Base-by-base conservation (phyloP, 768 basidiomycete genomes). In the Macrolepiota albuminosa region DNA sequence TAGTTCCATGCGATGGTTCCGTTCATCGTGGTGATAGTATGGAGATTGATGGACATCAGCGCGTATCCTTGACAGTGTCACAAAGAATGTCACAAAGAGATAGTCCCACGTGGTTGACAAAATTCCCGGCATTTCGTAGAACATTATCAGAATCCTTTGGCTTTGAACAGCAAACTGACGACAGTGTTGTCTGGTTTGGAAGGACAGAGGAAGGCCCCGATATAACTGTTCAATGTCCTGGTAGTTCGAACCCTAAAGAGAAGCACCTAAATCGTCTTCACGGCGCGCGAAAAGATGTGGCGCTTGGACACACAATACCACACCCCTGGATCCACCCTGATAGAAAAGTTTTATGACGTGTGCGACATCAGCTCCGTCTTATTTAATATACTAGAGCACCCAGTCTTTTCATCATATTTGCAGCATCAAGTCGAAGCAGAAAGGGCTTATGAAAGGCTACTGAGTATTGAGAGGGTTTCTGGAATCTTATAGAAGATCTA, bases 281-380 rank as follows among this genome's bases (percentile, higher is more conserved):
- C 52, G 52, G 49, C 49, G 10, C 26, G 40, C 29, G 40, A 42
- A 43, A 43, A 54, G 29, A 43, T 43, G 54, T 54, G 54, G 54
- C 54, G 54, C 54, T 54, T 31, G 54, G 54, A 54, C 29, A 42
- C 52, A 52, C 54, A 54, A 31, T 54, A 40, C 29, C 10, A 43
- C n/a, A 10, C 5, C 54, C 54, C 54, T 42, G 40, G 29, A 43
- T 43, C 5, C n/a, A 51, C 36, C 39, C 26, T 7, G 26, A 43
- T 43, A 0, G 14, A 54, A 42, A 33, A 9, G 11, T 36, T 51
- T 13, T 0, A 18, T 6, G 50, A 21, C 34, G 10, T 18, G 7
- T 6, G 33, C 33, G 33, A 13, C n/a, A 34, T 34, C n/a, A 21
- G 34, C 1, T 13, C 6, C n/a, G 10, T 7, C 26, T 26, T 26